Evolutionary conservation across 2,329 filamentous ascomycete species (phyloP).

Genomic region (Diplodia sapinea): DNA sequence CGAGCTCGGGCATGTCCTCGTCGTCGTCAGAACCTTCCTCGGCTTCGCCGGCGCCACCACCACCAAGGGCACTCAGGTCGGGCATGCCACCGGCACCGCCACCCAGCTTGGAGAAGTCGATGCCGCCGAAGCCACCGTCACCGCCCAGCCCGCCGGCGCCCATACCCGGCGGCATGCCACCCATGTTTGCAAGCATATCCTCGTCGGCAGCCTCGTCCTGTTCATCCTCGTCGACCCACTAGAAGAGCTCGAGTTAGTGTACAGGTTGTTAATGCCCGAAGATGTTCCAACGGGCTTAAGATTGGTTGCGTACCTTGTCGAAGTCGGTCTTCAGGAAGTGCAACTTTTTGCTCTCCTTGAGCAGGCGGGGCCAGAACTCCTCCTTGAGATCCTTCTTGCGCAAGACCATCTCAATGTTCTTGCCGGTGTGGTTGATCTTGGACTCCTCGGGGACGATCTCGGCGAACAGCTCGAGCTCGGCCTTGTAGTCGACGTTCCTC

Average conservation of each 20-base stretch:
- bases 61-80: slow-evolving; percentile 48
- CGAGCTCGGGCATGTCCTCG: slow-evolving; percentile 78
- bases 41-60: slow-evolving; percentile 56
- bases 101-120: slow-evolving; percentile 89
- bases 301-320: slow-evolving; percentile 71
- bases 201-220: slow-evolving; percentile 82
- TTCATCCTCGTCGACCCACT: slow-evolving; percentile 98
- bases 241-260: slow-evolving; percentile 35
- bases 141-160: slow-evolving; percentile 49
- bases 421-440: slow-evolving; percentile 86
- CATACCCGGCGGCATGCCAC: slow-evolving; percentile 57
- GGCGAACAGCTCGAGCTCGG: slow-evolving; percentile 85
- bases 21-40: slow-evolving; percentile 71
- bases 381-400: slow-evolving; percentile 96
- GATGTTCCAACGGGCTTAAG: neutral
- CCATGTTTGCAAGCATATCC: slow-evolving; percentile 55
- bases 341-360: slow-evolving; percentile 87
- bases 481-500: slow-evolving; percentile 84
- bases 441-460: slow-evolving; percentile 87
- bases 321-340: slow-evolving; percentile 99
- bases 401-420: slow-evolving; percentile 88
- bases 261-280: neutral
- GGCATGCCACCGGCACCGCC: slow-evolving; percentile 52
- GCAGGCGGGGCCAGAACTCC: slow-evolving; percentile 93
- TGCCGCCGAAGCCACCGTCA: slow-evolving; percentile 78